Evolutionary conservation across 1,284 basidiomycete genomes (phyloP), one percentile per base, ranked within the genome.

Genomic region (Trametes sp.): DNA sequence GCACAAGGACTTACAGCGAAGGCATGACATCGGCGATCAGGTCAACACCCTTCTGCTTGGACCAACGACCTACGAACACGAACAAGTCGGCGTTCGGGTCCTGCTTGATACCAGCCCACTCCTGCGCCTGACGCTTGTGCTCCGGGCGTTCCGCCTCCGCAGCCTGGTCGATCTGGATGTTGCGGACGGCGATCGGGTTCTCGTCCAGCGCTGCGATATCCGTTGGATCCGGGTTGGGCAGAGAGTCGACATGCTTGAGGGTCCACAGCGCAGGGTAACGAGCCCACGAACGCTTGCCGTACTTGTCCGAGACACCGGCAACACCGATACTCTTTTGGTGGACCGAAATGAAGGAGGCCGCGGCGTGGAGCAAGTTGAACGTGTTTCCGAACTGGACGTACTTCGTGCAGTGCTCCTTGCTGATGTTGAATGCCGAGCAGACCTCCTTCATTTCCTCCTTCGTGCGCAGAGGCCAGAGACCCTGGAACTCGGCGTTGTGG

Each of bases 381-480:
- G 95, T 96, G 82, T 97, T 97, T 70, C 95, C 95, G 74, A 97
- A 97, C 78, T 96, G 95, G 42, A 97, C 93, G 74, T 97, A 97
- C 82, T 96, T 96, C 59, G 90, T 94, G 80, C 94, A 96, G 70
- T 94, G 84, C 72, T 96, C 94, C 78, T 96, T 96, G 81, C 92
- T 92, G 74, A 97, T 93, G 77, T 96, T 96, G 85, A 96, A 97
- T 11, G 95, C 95, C 4, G 94, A 95, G 75, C 95, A 97, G 51
- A 97, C 95, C 75, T 97, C 95, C 81, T 95, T 96, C 93, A 96
- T 95, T 77, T 96, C 95, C 74, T 96, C 95, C 81, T 97, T 96
- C 45, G 94, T 96, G 57, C 95, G 89, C 31, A 96, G 84, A 13
- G 95, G 94, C 95, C 94, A 96, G 26, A 96, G 84, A 80, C 95